phyloP scores from a whole-genome alignment of 208 protist species.

The Leishmania braziliensis region DNA sequence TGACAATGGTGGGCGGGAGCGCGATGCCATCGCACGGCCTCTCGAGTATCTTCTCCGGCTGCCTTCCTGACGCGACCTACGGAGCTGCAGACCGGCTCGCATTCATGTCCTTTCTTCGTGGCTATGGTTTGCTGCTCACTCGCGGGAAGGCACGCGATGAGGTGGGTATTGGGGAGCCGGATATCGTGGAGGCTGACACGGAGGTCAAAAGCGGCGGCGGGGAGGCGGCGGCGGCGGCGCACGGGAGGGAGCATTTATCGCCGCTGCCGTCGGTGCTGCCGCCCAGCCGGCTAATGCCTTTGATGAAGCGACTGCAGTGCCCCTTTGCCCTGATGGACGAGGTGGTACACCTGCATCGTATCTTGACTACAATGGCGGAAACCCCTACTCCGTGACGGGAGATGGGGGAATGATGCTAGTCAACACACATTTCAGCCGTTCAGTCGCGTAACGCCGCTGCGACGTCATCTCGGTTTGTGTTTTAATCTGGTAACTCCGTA shows the following conservation, averaged over 20 bases:
- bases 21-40: background rate
- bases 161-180: background rate
- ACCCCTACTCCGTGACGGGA: background rate
- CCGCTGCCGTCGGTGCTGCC: background rate
- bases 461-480: too few species aligned
- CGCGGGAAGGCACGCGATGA: background rate
- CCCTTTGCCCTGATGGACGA: background rate
- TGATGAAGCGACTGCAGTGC: background rate
- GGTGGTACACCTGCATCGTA: background rate
- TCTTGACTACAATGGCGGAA: background rate
- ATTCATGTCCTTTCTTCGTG: background rate
- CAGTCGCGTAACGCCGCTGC: too few species aligned
- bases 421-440: background rate
- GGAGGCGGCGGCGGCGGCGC: background rate
- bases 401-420: background rate
- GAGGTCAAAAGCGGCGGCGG: background rate
- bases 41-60: conserved; percentile 12
- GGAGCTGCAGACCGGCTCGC: conserved; percentile 9
- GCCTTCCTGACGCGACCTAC: conserved; percentile 13
- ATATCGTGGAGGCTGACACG: background rate
- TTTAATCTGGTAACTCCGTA: background rate
- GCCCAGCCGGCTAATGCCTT: background rate
- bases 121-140: background rate
- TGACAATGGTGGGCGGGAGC: background rate
- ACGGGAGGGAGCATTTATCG: background rate